Evolutionary conservation across 2,329 filamentous ascomycete species (phyloP).

Genomic region (Penicillium psychrosexuale): DNA sequence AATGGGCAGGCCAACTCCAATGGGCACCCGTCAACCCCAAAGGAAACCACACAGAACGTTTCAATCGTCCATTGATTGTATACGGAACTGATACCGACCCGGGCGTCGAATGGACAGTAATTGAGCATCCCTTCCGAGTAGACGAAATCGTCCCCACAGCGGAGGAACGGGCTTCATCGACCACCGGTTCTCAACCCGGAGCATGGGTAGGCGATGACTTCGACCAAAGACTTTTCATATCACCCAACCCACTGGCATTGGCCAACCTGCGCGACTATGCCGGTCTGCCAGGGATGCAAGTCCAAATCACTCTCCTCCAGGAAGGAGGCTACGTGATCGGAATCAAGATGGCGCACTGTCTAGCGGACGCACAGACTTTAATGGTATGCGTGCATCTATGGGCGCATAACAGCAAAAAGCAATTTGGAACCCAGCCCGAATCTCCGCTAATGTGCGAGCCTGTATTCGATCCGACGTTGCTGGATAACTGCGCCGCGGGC

Average conservation of each 20-base stretch:
- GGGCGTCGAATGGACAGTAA: slow-evolving; percentile 8
- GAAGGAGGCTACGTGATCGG: slow-evolving; percentile 45
- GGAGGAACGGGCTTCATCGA: not conserved
- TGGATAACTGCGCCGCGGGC: not conserved
- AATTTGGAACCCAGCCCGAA: slow-evolving; percentile 26
- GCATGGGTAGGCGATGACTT: slow-evolving; percentile 2
- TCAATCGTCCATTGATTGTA: slow-evolving; percentile 8
- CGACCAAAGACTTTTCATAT: not conserved
- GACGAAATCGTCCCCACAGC: slow-evolving; percentile 3
- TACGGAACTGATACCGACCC: slow-evolving; percentile 4
- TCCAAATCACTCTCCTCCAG: slow-evolving; percentile 44
- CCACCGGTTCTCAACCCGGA: not conserved
- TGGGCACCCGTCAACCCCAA: slow-evolving; percentile 5
- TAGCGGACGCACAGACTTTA: slow-evolving; percentile 48
- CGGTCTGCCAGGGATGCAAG: slow-evolving; percentile 6
- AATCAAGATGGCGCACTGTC: slow-evolving; percentile 44
- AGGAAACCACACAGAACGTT: slow-evolving; percentile 7
- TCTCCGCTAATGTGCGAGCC: not conserved
- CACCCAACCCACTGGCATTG: not conserved
- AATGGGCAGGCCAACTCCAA: slow-evolving; percentile 15
- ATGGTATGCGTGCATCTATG: slow-evolving; percentile 46
- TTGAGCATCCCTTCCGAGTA: not conserved
- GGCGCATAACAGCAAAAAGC: slow-evolving; percentile 35
- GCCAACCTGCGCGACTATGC: slow-evolving; percentile 1
- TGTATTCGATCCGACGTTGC: not conserved